Conservation (phyloP, 805 yeast genomes). For the Lipomyces mesembrius region DNA sequence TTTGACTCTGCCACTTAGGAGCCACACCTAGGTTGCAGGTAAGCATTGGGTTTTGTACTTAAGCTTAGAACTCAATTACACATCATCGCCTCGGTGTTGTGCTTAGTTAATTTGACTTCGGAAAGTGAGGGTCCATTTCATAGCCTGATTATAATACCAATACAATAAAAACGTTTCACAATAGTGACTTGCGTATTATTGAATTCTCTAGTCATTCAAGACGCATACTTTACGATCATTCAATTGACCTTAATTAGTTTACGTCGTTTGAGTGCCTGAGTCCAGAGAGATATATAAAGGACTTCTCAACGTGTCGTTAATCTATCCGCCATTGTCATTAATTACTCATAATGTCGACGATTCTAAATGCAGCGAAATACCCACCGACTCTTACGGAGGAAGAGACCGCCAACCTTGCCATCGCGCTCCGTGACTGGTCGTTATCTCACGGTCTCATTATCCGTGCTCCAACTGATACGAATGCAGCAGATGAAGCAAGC, state of each 20-base stretch:
- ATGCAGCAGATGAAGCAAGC: conserved; percentile 51
- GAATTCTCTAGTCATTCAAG: neutral
- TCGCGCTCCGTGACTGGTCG: conserved; percentile 37
- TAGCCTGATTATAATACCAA: neutral
- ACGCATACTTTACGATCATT: neutral
- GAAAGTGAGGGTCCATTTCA: neutral
- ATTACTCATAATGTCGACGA: neutral
- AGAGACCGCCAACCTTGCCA: conserved; percentile 6
- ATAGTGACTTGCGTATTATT: neutral
- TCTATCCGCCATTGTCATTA: neutral
- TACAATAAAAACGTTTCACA: neutral
- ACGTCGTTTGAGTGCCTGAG: neutral
- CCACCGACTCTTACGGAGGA: conserved; percentile 27
- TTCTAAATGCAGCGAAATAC: conserved; percentile 14
- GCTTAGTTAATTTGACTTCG: neutral
- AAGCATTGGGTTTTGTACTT: neutral
- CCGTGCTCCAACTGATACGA: conserved; percentile 14
- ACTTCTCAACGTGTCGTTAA: too few relatives aligned
- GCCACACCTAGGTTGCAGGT: neutral
- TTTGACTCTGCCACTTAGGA: too few relatives aligned
- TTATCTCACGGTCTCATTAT: conserved; percentile 39
- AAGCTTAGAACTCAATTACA: neutral
- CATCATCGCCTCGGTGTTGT: too few relatives aligned
- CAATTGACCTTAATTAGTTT: neutral
- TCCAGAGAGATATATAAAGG: too few relatives aligned